Evolutionary conservation across 495 filamentous ascomycete genomes (phyloP), one percentile per base, ranked within the genome.

Genomic region (Entonaema liquescens): DNA sequence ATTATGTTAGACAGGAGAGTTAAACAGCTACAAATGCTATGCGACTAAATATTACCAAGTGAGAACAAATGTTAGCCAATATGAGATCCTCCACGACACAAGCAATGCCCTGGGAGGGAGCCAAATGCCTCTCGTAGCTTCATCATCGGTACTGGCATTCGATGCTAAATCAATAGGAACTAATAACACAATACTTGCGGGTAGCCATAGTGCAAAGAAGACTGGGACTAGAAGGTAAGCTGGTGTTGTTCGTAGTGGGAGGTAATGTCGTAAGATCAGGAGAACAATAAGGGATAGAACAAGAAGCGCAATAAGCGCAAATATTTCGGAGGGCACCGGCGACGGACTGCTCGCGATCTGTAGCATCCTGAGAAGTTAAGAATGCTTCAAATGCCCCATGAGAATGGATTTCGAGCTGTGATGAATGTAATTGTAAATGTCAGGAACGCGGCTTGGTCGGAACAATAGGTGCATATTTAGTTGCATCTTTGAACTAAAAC

Each of bases 131-230:
- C 88, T 88, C 23, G 88, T 88, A 26, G 88, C 87, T 15, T 81
- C 85, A 65, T 91, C 89, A 68, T 93, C 89, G 40, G 84, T 84
- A 60, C 89, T 87, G 17, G 90, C 88, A 75, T 87, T 94, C 2
- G 94, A 97, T 3, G 95, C 93, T 67, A 99, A 87, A 81, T 99
- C 95, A 72, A 99, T 98, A 4, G 95, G 95, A 0, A 99, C 94
- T 21, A 99, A 85, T 19, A 99, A 84, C n/a, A 98, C 90, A 71
- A 98, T 94, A 78, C 92, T 95, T 59, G 93, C 92, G 12, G 95
- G 96, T 21, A 99, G 89, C 55, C 93, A 92, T 77, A 99, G 84
- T 31, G 94, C 92, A 71, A 99, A 91, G 78, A 99, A 98, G 60
- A 98, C 89, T 38, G 95, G 94, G 0, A 97, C 87, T 58, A 93